phyloP scores from a whole-genome alignment of 1,139 yeast genomes.

The Blastobotrys ciferrii region DNA sequence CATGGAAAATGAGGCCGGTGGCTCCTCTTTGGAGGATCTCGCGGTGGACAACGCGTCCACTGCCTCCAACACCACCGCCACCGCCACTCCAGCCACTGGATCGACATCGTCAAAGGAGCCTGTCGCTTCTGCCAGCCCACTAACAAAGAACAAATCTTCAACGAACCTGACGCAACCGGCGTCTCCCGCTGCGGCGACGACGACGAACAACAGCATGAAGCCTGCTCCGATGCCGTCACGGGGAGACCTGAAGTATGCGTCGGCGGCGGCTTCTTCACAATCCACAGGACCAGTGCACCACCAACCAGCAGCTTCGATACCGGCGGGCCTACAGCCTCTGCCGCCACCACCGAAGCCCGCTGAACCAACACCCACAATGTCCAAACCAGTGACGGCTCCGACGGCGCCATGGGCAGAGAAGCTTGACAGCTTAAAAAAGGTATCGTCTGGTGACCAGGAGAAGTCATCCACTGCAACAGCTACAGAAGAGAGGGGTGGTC shows the following conservation, averaged over 20 bases:
- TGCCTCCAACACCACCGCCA: constrained; percentile 18
- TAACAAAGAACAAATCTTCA: constrained; percentile 12
- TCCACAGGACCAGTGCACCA: neutral
- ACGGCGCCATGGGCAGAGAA: constrained; percentile 30
- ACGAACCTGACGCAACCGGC: constrained; percentile 13
- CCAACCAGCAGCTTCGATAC: constrained; percentile 18
- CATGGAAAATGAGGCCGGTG: constrained; percentile 42
- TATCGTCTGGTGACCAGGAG: constrained; percentile 9
- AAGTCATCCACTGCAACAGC: neutral
- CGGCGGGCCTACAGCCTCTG: constrained; percentile 27
- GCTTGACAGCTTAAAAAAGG: constrained; percentile 15
- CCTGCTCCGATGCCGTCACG: constrained; percentile 72
- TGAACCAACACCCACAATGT: constrained; percentile 15
- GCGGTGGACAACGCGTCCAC: constrained; percentile 32
- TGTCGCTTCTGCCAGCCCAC: constrained; percentile 1
- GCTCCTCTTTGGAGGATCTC: constrained; percentile 38
- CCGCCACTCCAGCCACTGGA: constrained; percentile 11
- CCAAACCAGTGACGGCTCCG: constrained; percentile 17
- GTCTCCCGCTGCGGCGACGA: constrained; percentile 15
- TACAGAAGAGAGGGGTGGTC: neutral
- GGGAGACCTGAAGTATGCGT: constrained; percentile 65
- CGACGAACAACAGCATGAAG: constrained; percentile 33
- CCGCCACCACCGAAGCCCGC: constrained; percentile 20
- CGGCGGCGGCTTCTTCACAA: constrained; percentile 51
- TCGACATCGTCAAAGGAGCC: constrained; percentile 7